phyloP scores from a whole-genome alignment of 2,329 filamentous ascomycete species.

The Arthrobotrys sinensis region DNA sequence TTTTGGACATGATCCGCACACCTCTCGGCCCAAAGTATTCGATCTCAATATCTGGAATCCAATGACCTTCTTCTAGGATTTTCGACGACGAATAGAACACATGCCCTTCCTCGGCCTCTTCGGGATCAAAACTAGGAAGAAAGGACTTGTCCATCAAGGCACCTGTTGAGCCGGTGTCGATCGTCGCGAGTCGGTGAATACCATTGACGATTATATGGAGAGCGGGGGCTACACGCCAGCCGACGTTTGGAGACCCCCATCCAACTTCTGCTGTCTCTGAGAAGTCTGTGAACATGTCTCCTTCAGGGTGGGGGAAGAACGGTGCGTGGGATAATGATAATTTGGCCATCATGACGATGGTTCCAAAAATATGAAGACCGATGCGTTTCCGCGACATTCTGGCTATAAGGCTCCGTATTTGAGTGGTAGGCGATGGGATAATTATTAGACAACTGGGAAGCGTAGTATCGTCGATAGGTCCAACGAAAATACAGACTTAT shows the following conservation, averaged over 20 bases:
- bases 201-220: conserved; percentile 20
- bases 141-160: conserved; percentile 30
- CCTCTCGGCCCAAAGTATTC: conserved; percentile 30
- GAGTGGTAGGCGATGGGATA: not conserved
- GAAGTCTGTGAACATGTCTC: not conserved
- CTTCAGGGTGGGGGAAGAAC: not conserved
- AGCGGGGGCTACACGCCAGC: conserved; percentile 1
- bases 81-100: conserved; percentile 35
- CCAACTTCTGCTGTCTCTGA: conserved; percentile 7
- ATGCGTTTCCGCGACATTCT: not conserved
- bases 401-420: not conserved
- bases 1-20: conserved; percentile 15
- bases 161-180: conserved; percentile 23
- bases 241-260: conserved; percentile 6
- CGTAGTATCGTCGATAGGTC: no score
- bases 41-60: conserved; percentile 28
- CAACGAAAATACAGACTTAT: no score
- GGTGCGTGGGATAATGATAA: not conserved
- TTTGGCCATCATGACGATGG: not conserved
- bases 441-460: no score
- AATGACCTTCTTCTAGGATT: conserved; percentile 22
- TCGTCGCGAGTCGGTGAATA: not conserved
- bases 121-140: conserved; percentile 19
- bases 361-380: not conserved
- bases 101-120: conserved; percentile 14